A percentile compares a stretch with the other conserved stretches of the same genome.
Conservation (phyloP, 1,284 basidiomycete species). For the Omphalotus olearius region DNA sequence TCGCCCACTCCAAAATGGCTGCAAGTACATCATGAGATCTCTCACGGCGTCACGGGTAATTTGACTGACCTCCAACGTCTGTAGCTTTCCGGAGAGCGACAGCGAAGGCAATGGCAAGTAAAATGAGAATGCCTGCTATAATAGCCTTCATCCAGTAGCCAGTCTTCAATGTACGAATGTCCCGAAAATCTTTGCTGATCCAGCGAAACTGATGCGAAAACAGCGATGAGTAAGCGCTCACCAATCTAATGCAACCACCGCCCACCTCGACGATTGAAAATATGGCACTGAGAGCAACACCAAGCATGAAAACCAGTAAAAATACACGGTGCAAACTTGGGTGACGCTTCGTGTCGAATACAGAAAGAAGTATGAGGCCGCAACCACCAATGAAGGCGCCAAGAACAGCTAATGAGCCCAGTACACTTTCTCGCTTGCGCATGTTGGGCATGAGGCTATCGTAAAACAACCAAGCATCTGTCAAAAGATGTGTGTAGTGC, state of each 20-base stretch:
- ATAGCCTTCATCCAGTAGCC: conserved; percentile 60
- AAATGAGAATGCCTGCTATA: conserved; percentile 52
- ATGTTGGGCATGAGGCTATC: conserved; percentile 53
- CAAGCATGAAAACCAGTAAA: conserved; percentile 60
- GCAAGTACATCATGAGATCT: background rate
- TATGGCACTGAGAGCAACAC: conserved; percentile 62
- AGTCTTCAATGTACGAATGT: conserved; percentile 40
- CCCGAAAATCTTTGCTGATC: conserved; percentile 53
- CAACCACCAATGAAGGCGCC: conserved; percentile 56
- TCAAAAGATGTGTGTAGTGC: conserved; percentile 5
- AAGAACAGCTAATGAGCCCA: conserved; percentile 51
- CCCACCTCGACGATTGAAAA: conserved; percentile 69
- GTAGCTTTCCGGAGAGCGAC: conserved; percentile 39
- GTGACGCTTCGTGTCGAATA: conserved; percentile 61
- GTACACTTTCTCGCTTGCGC: conserved; percentile 50
- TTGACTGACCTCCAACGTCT: conserved; percentile 46
- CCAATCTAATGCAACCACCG: conserved; percentile 10
- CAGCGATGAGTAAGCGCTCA: background rate
- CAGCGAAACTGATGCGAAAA: conserved; percentile 47
- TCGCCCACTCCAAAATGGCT: conserved; percentile 70
- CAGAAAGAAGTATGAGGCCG: conserved; percentile 56
- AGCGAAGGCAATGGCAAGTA: conserved; percentile 60
- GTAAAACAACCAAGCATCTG: background rate
- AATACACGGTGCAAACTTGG: conserved; percentile 49
- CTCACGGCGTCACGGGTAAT: background rate